Percentiles rank a stretch among this genome's conserved stretches.
Evolutionary conservation across 768 basidiomycete species (phyloP).

Genomic region (Kwoniella dendrophila): DNA sequence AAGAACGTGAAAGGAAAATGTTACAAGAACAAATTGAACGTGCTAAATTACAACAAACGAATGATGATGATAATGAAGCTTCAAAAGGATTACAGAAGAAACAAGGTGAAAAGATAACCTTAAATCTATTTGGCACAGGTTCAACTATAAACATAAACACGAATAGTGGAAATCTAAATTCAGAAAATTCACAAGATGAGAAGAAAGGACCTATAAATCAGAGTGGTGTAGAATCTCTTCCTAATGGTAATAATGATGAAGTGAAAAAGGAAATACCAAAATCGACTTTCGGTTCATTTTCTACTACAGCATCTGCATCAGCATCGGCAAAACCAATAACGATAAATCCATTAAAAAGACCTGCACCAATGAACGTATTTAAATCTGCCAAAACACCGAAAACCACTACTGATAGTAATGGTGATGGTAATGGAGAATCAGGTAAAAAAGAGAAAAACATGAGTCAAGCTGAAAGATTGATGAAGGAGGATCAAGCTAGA

Average conservation of each 20-base stretch:
- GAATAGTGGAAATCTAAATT: neutral
- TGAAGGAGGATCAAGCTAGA: neutral
- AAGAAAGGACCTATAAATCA: neutral
- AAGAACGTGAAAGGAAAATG: slow-evolving; percentile 85
- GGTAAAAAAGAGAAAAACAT: too few relatives aligned
- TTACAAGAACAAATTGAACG: slow-evolving; percentile 93
- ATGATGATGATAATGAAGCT: slow-evolving; percentile 10
- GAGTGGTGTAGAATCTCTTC: too few relatives aligned
- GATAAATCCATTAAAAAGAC: slow-evolving; percentile 49
- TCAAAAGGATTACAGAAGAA: slow-evolving; percentile 42
- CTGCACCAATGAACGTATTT: slow-evolving; percentile 62
- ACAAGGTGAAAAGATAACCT: slow-evolving; percentile 49
- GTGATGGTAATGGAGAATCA: too few relatives aligned
- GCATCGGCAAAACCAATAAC: slow-evolving; percentile 16
- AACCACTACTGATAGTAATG: too few relatives aligned
- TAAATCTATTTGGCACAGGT: slow-evolving; percentile 29
- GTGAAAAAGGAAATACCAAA: slow-evolving; percentile 4
- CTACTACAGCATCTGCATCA: slow-evolving; percentile 25
- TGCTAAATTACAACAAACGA: slow-evolving; percentile 60
- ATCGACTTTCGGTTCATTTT: slow-evolving; percentile 23
- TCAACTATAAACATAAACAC: neutral
- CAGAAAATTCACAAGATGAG: neutral
- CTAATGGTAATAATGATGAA: neutral
- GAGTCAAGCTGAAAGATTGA: neutral
- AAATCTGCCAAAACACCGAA: slow-evolving; percentile 56